Evolutionary conservation across 129 eudicot genomes (phyloP), one percentile per base, ranked within the genome.

Genomic region (Flaveria ramosissima): DNA sequence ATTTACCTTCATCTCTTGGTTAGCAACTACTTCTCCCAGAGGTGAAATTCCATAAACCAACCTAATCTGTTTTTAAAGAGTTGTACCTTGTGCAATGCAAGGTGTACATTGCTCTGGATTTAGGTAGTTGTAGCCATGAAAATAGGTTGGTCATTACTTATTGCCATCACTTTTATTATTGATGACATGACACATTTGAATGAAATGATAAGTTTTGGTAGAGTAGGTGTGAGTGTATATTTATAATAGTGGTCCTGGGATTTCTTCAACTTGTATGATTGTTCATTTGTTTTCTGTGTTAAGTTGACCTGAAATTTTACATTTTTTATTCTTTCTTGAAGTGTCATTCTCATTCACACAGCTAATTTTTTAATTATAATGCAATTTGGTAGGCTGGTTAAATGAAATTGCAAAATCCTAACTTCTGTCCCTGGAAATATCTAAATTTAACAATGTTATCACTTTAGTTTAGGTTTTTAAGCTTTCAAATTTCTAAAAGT

Each of bases 221-320:
- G 81, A 83, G 84, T 83, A 83, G 87, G 81, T 86, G 85, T 56
- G 63, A 73, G 46, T 48, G 84, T 85, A 48, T 72, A 72, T 68
- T 70, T 73, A 69, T 70, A 77, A 69, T 86, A 65, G 87, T 83
- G 90, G 90, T 86, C 87, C 90, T 77, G 70, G n/a, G 32, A 46
- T 71, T 81, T 75, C 53, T 81, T 36, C 83, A 80, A 71, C 78
- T 77, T 78, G 78, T 71, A 30, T 55, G 41, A 71, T 75, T 70
- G 23, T 70, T 43, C 51, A 73, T 82, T 14, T 59, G 65, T 77
- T 71, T 65, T 68, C 20, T 72, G 39, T 78, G 39, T 57, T 51
- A 74, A 66, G 76, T 61, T 68, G 77, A 78, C 71, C 27, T 64
- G 75, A 66, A 67, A n/a, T 14, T 72, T 72, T 59, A 57, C 71